Evolutionary conservation across 371 early-diverging fungal species (phyloP), one percentile per base, ranked within the genome.

Genomic region (Mortierella sp.): DNA sequence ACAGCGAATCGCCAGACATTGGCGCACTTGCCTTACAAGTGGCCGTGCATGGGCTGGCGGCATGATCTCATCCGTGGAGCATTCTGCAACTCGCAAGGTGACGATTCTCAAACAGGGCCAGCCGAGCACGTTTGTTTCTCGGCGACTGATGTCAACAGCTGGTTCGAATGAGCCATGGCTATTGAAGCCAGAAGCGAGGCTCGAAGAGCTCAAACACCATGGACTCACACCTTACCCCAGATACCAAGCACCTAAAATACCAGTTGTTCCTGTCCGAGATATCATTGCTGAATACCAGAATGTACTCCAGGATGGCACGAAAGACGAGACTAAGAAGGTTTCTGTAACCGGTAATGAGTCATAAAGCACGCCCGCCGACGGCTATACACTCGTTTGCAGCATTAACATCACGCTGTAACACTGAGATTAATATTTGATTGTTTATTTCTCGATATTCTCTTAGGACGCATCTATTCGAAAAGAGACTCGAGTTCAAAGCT

Each of bases 401-500:
- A n/a, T n/a, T n/a, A n/a, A n/a, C n/a, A n/a, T n/a, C n/a, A n/a
- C n/a, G n/a, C n/a, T n/a, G n/a, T n/a, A n/a, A n/a, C n/a, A n/a
- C n/a, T n/a, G n/a, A n/a, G n/a, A n/a, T n/a, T n/a, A n/a, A 34
- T 14, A 11, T 14, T 34, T 34, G 17, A 39, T 14, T 19, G 8
- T 24, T 44, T 21, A 19, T 30, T 34, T 15, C 21, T 30, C 24
- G 24, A 23, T 14, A 43, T 57, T 81, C 31, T 72, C 84, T n/a
- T 34, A 79, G 92, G 92, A 27, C 84, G 92, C 23, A 82, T 92
- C 32, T 58, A 70, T 12, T 81, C 87, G 14, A 91, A 88, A 55
- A 83, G 94, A 23, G 91, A 88, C 37, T 88, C 93, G 4, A 88
- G 94, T 59, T 78, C 82, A 54, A 92, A 90, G 51, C 83, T 94